These are phyloP conservation scores for Magnaporthiopsis rhizophila DNA, from an alignment of 2,329 filamentous ascomycete species.

Conservation along the genomic window DNA sequence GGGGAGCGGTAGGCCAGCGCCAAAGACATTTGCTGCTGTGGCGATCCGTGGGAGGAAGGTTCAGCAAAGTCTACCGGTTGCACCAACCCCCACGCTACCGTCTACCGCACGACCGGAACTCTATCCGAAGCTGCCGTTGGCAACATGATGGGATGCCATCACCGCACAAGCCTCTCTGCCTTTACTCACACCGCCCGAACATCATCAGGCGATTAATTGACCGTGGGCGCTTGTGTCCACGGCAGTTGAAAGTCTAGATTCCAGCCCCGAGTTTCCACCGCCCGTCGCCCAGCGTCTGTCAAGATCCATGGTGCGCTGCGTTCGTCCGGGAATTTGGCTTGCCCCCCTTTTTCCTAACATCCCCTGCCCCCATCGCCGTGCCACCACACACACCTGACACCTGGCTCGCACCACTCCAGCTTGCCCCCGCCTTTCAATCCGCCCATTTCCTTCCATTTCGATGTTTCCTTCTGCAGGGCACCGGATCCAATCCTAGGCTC, in stretches of 20 bases:
- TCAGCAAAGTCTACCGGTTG: neutral
- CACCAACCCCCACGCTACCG: neutral
- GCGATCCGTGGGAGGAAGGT: neutral
- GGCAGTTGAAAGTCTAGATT: neutral
- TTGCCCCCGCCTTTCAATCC: neutral
- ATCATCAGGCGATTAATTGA: neutral
- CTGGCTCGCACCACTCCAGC: neutral
- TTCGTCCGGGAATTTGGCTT: neutral
- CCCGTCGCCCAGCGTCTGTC: neutral
- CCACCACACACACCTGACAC: neutral
- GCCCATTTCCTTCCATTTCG: neutral
- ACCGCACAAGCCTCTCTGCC: neutral
- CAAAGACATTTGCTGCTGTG: neutral
- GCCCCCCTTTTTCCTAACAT: neutral
- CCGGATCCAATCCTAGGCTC: neutral
- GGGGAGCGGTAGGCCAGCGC: neutral
- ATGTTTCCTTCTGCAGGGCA: neutral
- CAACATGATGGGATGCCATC: neutral
- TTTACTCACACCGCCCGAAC: too few relatives aligned
- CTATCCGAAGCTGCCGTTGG: neutral
- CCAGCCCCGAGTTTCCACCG: neutral
- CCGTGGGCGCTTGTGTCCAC: neutral
- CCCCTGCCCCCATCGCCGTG: neutral
- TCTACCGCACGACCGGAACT: neutral
- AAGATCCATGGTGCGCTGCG: neutral